These are phyloP conservation scores for Nidula microcarpa DNA, from an alignment of 768 basidiomycete genomes.

Conservation along the genomic window DNA sequence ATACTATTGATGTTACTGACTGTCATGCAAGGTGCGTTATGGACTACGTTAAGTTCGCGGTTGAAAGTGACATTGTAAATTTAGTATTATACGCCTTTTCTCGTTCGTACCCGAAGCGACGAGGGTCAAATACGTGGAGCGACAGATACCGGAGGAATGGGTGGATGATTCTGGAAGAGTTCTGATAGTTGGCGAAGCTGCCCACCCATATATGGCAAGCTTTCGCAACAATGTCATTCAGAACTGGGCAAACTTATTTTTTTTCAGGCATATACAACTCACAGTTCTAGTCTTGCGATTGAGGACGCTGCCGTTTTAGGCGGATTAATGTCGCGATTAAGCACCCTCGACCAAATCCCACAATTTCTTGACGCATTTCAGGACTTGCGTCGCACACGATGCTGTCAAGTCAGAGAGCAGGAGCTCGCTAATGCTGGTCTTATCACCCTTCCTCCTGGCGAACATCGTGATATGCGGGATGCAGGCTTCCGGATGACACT, in stretches of 20 bases:
- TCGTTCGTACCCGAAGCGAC: constrained; percentile 26
- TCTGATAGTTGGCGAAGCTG: constrained; percentile 52
- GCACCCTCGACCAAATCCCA: constrained; percentile 37
- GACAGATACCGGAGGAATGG: constrained; percentile 43
- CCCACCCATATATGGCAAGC: constrained; percentile 50
- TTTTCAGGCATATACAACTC: constrained; percentile 43
- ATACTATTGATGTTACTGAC: constrained; percentile 25
- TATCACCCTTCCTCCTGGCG: constrained; percentile 39
- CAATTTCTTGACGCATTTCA: constrained; percentile 47
- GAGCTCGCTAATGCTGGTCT: constrained; percentile 41
- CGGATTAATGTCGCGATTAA: constrained; percentile 47
- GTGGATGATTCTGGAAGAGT: constrained; percentile 41
- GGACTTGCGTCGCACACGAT: constrained; percentile 46
- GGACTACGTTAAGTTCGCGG: neutral
- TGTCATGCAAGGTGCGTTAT: constrained; percentile 12
- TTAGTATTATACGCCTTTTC: constrained; percentile 31
- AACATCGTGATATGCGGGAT: constrained; percentile 38
- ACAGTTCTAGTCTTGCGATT: constrained; percentile 42
- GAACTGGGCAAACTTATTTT: neutral
- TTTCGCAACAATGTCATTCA: constrained; percentile 1
- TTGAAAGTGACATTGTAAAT: neutral
- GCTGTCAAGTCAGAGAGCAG: constrained; percentile 33
- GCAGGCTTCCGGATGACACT: constrained; percentile 25
- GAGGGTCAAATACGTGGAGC: constrained; percentile 30
- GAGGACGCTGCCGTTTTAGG: constrained; percentile 60